Conservation (phyloP, 202 grass and related monocot species). For the Sporobolus alterniflorus region DNA sequence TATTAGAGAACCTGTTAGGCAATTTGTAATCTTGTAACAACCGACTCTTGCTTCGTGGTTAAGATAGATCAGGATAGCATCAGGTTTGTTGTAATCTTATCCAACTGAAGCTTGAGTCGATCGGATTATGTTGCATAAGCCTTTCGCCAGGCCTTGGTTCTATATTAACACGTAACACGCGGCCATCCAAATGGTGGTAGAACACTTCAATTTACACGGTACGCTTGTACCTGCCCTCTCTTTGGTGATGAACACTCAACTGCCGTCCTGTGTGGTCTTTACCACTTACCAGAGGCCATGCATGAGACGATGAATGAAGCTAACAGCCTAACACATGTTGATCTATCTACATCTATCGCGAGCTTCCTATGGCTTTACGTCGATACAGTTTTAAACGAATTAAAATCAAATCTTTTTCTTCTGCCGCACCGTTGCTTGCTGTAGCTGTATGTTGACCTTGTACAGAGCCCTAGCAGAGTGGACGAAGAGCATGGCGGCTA, state of each 20-base stretch:
- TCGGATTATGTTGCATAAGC: no score
- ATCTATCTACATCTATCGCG: not conserved
- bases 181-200: no score
- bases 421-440: not conserved
- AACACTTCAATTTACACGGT: no score
- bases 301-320: not conserved
- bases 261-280: not conserved
- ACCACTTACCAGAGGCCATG: not conserved
- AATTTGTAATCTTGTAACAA: no score
- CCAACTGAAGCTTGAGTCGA: no score
- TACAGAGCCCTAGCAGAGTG: not conserved
- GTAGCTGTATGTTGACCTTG: slow-evolving; percentile 9
- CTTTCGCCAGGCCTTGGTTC: no score
- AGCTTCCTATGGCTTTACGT: not conserved
- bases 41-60: no score
- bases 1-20: no score
- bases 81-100: no score
- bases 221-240: no score
- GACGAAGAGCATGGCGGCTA: not conserved
- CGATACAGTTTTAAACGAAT: not conserved
- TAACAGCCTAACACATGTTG: not conserved
- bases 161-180: no score
- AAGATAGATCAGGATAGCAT: no score
- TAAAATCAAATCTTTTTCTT: not conserved
- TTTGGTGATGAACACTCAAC: not conserved